These are phyloP conservation scores for Vitis amurensis DNA, from an alignment of 164 flowering plant species.

Conservation along the genomic window DNA sequence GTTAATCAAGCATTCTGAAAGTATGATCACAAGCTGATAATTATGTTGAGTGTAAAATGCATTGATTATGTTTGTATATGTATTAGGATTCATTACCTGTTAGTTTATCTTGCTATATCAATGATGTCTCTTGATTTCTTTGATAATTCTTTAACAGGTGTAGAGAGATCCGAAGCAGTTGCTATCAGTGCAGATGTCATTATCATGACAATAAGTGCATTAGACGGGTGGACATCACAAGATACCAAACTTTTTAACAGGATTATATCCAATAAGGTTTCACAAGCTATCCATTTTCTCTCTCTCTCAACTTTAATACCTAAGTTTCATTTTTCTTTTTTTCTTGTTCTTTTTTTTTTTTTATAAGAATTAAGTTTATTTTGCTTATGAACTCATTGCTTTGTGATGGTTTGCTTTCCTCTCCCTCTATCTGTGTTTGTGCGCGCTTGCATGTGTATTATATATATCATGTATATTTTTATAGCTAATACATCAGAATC, in stretches of 20 bases:
- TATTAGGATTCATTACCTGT: not conserved
- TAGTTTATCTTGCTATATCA: not conserved
- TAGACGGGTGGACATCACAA: conserved; percentile 91
- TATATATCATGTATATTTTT: not conserved
- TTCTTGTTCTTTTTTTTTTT: too few relatives aligned
- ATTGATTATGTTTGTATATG: too few relatives aligned
- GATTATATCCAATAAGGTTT: conserved; percentile 65
- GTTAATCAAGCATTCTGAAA: too few relatives aligned
- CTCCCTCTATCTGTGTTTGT: not conserved
- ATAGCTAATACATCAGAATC: too few relatives aligned
- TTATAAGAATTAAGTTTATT: not conserved
- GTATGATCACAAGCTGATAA: too few relatives aligned
- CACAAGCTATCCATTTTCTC: not conserved
- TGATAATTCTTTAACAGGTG: conserved; percentile 51
- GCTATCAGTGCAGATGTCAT: conserved; percentile 89
- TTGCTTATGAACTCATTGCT: not conserved
- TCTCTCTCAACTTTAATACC: not conserved
- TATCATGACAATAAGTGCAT: conserved; percentile 82
- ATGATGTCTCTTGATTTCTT: not conserved
- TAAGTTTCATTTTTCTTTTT: not conserved
- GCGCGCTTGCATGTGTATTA: not conserved
- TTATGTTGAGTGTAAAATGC: too few relatives aligned
- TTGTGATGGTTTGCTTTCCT: not conserved
- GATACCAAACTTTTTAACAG: conserved; percentile 68
- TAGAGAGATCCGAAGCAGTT: conserved; percentile 91